Evolutionary conservation across 1,284 basidiomycete genomes (phyloP), one percentile per base, ranked within the genome.

Genomic region (Filobasidium uniguttulatum): DNA sequence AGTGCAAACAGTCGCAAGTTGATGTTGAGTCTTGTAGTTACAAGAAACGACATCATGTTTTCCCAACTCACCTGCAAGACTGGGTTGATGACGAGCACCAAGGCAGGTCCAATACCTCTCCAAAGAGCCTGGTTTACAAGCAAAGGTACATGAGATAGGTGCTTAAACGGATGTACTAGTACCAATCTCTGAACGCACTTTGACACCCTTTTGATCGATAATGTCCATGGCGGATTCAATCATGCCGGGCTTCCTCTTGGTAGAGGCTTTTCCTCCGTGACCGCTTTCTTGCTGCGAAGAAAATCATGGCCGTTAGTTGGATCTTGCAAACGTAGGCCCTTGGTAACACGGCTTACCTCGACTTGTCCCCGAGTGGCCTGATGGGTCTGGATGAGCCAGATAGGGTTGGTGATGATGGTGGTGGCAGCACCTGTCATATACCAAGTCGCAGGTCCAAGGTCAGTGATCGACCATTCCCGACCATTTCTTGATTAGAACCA

Each of bases 361-460:
- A 52, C 50, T 6, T 36, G 38, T n/a, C 50, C 50, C 37, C 50
- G 50, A 20, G 86, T 83, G 12, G 83, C 81, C 65, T 97, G 93
- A 31, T 85, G 85, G 3, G 91, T 93, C 64, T 91, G 85, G n/a
- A 90, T 73, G 40, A 89, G 85, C 88, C 89, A 96, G 58, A 98
- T 84, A 1, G 93, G 93, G 69, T 97, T 98, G 66, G 82, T 86
- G 55, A 88, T 76, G 53, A 96, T 71, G 0, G 89, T 85, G 1
- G 93, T 97, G 5, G 85, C 85, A 19, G 85, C 85, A 35, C 91
- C 90, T 83, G 62, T 29, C 35, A n/a, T n/a, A n/a, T n/a, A n/a
- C n/a, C n/a, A n/a, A n/a, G n/a, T n/a, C n/a, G n/a, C n/a, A n/a
- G 38, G 22, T 3, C 3, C 22, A 8, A 3, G 20, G 5, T 34